Evolutionary conservation across 768 basidiomycete genomes (phyloP), one percentile per base, ranked within the genome.

Genomic region (Phylloporus scabripes): DNA sequence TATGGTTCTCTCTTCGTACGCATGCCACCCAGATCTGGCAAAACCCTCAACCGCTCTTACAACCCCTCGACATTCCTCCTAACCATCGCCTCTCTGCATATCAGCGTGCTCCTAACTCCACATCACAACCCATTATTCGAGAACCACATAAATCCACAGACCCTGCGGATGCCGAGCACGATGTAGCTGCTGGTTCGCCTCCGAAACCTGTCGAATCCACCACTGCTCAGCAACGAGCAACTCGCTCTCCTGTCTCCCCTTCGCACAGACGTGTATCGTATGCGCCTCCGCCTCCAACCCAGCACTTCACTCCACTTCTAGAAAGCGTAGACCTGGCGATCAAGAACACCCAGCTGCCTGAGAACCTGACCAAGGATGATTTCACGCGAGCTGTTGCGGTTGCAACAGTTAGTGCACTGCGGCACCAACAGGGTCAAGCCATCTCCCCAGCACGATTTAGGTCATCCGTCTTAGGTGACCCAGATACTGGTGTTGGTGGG

Each of bases 11-110:
- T 33, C 81, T 99, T 15, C 85, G 92, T 41, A 99, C 96, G 1
- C 96, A 99, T 64, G 96, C 96, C 7, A 84, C 87, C 12, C 96
- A 98, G 64, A 99, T 99, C 58, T 99, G 96, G 96, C 93, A 98
- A 64, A 97, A 98, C 63, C 94, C 94, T 3, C 92, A 87, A 52
- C 85, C 83, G 42, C 74, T 93, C 3, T 68, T 92, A 45, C 81
- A 90, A 32, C 71, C 79, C 2, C 67, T 80, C 45, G 88, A 90
- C 38, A 60, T 85, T 15, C 74, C 80, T 5, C 64, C 72, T 14
- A 53, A 62, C 24, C 73, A 76, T 23, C 80, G 89, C 32, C 56
- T 79, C 36, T 85, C 85, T 7, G 49, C 83, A 31, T 87, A 88
- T 64, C 82, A 86, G 53, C 81, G 79, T 47, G 62, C 78, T 11